These are phyloP conservation scores for Boletales sp. DNA, from an alignment of 768 basidiomycete genomes.

Conservation along the genomic window DNA sequence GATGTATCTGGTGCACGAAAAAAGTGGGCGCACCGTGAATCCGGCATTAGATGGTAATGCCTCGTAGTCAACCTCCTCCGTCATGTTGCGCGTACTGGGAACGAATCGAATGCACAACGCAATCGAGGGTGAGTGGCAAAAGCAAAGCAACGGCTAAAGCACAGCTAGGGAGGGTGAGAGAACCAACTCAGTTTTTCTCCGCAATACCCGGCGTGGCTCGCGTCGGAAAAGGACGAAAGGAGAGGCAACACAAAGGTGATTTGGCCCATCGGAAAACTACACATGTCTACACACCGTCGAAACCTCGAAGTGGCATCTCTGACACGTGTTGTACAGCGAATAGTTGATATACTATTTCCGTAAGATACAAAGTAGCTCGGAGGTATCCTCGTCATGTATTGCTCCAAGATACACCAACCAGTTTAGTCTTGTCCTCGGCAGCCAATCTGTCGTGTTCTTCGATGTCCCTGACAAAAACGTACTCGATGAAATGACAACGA, in stretches of 20 bases:
- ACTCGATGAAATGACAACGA: background rate
- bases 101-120: conserved; percentile 4
- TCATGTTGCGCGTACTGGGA: conserved; percentile 22
- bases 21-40: conserved; percentile 49
- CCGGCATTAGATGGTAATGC: conserved; percentile 72
- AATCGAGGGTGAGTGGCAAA: background rate
- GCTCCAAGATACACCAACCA: no score
- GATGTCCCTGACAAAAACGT: conserved; percentile 50
- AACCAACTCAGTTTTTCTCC: conserved; percentile 2
- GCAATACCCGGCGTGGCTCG: background rate
- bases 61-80: conserved; percentile 60
- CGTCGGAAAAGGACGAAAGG: no score
- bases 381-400: no score
- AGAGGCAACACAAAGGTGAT: no score
- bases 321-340: no score
- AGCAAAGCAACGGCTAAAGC: background rate
- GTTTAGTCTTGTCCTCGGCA: conserved; percentile 34
- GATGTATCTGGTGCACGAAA: conserved; percentile 8
- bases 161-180: conserved; percentile 4
- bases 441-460: conserved; percentile 72
- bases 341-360: no score
- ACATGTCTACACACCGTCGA: no score
- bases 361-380: no score
- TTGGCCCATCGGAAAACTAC: no score
- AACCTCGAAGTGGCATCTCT: no score